These are phyloP conservation scores for Pinus taeda DNA, from an alignment of 75 land plant species.

Conservation along the genomic window DNA sequence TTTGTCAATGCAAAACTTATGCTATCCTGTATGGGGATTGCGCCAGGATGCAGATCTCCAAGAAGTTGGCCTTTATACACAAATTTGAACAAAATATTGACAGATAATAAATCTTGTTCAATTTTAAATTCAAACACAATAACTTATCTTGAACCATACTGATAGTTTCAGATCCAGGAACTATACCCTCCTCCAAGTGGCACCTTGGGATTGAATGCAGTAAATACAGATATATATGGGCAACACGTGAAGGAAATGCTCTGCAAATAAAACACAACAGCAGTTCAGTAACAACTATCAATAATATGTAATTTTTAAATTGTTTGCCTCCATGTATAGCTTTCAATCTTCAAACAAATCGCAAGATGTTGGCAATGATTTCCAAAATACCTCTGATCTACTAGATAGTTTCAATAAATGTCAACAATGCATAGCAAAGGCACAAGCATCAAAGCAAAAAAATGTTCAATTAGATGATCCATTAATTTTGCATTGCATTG, in stretches of 20 bases:
- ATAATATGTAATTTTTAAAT: neutral
- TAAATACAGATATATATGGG: conserved; percentile 38
- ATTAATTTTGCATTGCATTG: too few species aligned
- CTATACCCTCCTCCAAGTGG: conserved; percentile 80
- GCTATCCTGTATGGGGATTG: neutral
- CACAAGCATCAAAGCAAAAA: neutral
- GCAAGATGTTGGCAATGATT: neutral
- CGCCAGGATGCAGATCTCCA: neutral
- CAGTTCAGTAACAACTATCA: neutral
- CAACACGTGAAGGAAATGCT: conserved; percentile 58
- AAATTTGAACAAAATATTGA: neutral
- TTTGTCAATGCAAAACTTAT: neutral
- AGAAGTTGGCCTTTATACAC: neutral
- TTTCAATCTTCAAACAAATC: neutral
- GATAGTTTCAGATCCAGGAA: conserved; percentile 22
- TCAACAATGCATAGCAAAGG: neutral
- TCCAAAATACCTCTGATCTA: neutral
- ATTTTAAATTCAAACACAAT: too few species aligned
- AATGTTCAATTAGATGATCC: neutral
- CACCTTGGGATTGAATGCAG: conserved; percentile 60
- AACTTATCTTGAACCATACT: neutral
- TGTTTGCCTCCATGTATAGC: neutral
- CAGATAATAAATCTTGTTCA: too few species aligned
- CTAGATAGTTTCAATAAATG: neutral
- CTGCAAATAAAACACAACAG: conserved; percentile 31